Evolutionary conservation across 371 early-diverging fungal genomes (phyloP), one percentile per base, ranked within the genome.

Genomic region (Vittaforma corneae): DNA sequence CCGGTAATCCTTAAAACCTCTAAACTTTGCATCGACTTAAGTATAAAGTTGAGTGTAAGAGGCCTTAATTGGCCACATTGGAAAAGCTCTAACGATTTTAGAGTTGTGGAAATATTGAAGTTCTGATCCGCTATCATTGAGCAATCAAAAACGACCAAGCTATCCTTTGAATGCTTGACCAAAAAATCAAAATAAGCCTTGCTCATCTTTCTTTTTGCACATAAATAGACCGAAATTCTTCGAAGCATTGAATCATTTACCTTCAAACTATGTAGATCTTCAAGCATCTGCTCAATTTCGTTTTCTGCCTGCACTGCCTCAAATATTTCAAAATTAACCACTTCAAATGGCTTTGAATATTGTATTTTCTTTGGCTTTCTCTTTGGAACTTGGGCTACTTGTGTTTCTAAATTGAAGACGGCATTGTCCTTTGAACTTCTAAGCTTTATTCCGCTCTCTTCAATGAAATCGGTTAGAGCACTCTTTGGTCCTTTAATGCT

Each of bases 401-500:
- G n/a, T n/a, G n/a, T n/a, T n/a, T n/a, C n/a, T n/a, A n/a, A n/a
- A n/a, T 37, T 11, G 6, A 38, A 30, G 1, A 11, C 2, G 1
- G 2, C 32, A 44, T 46, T 56, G 50, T n/a, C 28, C 26, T 40
- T 58, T 44, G 1, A 9, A n/a, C 28, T 6, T 51, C 38, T 55
- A 26, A 58, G 40, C 30, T 70, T 62, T 24, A 70, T 58, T 38
- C 59, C 46, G 16, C 64, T 20, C 45, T 70, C 64, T 53, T 62
- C 55, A 16, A 70, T 59, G 58, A 70, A 70, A 59, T 55, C 54
- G 20, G 70, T 24, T 22, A 70, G 37, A 1, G 70, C 70, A 64
- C 70, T 70, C 64, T 47, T 59, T 20, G 70, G 70, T 50, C 70
- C 70, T 70, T 61, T 63, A 9, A 70, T 70, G 22, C 22, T 48